Evolutionary conservation across 495 filamentous ascomycete species (phyloP), one percentile per base, ranked within the genome.

Genomic region (Tuber aestivum): DNA sequence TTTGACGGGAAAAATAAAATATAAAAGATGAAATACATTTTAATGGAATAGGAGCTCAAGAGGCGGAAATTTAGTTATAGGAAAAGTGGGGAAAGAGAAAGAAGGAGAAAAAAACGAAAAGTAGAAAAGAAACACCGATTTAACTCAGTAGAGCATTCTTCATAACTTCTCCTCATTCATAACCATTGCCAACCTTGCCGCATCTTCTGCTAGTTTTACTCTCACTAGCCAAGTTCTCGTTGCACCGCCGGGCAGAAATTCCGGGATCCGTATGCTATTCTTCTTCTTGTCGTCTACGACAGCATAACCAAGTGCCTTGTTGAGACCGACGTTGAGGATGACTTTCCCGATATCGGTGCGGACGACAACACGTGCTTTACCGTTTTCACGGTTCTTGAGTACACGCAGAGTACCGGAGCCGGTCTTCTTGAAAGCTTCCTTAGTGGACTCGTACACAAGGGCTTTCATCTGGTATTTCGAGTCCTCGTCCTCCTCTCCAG

Each of bases 401-500:
- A 82, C 81, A 35, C 81, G 70, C 10, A 82, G 44, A 18, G 71
- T 65, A 41, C 80, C 81, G 9, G 77, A 77, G 27, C 80, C 81
- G 6, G 56, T 72, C 56, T 79, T 82, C 74, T 82, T 82, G 12
- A 68, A 45, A 38, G 41, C 18, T 21, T 21, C 68, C 23, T 71
- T 72, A 12, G 32, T 18, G n/a, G 77, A 20, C 41, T 82, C 80
- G 44, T 82, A 82, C 41, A 82, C 69, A 32, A 82, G 75, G 16
- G 77, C 72, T 23, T 76, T 76, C n/a, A 80, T 73, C 44, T 79
- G 69, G 70, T 76, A 82, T 41, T 74, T 18, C 3, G 75, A 69
- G 16, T 82, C 81, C 70, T 82, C 81, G 18, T 82, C 81, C 38
- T 82, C 81, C 70, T 82, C 81, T 20, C 81, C 81, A 23, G 80